Percentiles rank a stretch among this genome's conserved stretches.
These are phyloP conservation scores for Schizosaccharomyces japonicus DNA, from an alignment of 805 yeast species.

Conservation along the genomic window DNA sequence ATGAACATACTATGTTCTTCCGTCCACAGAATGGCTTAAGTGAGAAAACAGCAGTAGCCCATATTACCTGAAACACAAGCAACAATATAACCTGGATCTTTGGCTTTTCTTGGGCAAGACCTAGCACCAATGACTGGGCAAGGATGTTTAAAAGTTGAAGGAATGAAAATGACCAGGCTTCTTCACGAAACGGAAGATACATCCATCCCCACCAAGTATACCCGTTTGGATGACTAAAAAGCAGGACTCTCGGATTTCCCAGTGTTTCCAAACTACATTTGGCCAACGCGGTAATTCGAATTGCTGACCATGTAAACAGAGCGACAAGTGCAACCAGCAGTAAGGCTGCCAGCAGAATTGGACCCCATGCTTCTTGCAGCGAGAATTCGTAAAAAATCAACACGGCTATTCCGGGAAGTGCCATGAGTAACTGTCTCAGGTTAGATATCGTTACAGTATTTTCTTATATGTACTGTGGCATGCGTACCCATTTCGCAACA, in stretches of 20 bases:
- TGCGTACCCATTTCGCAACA: slow-evolving; percentile 10
- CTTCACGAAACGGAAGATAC: slow-evolving; percentile 15
- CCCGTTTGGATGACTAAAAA: slow-evolving; percentile 16
- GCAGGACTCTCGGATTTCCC: slow-evolving; percentile 1
- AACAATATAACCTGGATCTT: slow-evolving; percentile 17
- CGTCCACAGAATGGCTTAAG: slow-evolving; percentile 16
- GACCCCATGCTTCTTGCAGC: slow-evolving; percentile 16
- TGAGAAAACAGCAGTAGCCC: slow-evolving; percentile 10
- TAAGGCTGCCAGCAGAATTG: slow-evolving; percentile 14
- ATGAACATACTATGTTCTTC: slow-evolving; percentile 15
- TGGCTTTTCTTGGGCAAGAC: slow-evolving; percentile 16
- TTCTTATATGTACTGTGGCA: too few relatives aligned
- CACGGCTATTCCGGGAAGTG: neutral
- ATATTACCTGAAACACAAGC: slow-evolving; percentile 14
- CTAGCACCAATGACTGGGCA: slow-evolving; percentile 16
- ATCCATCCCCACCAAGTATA: slow-evolving; percentile 15
- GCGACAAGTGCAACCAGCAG: slow-evolving; percentile 14
- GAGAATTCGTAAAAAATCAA: slow-evolving; percentile 14
- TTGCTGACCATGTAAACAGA: slow-evolving; percentile 11
- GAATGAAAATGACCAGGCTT: slow-evolving; percentile 17
- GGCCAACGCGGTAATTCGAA: slow-evolving; percentile 14
- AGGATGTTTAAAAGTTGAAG: slow-evolving; percentile 12
- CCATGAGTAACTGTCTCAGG: neutral
- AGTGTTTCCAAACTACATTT: neutral
- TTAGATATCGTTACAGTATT: too few relatives aligned